phyloP scores from a whole-genome alignment of 441 rosid genomes.

The Gossypium laxum region DNA sequence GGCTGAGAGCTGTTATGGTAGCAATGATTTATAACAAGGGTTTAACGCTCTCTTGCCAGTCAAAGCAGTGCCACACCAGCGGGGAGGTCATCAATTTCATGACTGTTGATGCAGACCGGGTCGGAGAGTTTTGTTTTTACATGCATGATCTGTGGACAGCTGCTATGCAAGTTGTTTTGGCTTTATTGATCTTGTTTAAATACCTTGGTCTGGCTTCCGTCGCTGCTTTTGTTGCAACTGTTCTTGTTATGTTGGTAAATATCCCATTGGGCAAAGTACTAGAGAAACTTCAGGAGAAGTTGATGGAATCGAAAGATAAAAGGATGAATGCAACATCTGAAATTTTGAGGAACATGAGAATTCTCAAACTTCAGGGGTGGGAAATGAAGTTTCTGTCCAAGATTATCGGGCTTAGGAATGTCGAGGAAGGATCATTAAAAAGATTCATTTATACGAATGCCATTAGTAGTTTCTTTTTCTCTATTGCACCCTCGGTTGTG shows the following conservation, averaged over 20 bases:
- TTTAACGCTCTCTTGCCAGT: conserved; percentile 34
- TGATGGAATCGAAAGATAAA: conserved; percentile 35
- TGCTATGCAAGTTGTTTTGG: conserved; percentile 38
- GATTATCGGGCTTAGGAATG: conserved; percentile 28
- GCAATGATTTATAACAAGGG: conserved; percentile 43
- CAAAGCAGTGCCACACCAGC: conserved; percentile 34
- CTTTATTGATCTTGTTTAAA: conserved; percentile 38
- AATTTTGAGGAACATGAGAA: conserved; percentile 35
- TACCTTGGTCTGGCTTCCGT: conserved; percentile 40
- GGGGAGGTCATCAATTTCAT: conserved; percentile 48
- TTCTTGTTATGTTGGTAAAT: conserved; percentile 31
- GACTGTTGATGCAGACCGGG: conserved; percentile 45
- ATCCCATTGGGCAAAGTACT: conserved; percentile 39
- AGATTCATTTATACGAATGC: conserved; percentile 27
- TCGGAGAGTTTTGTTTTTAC: conserved; percentile 35
- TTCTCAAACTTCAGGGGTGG: conserved; percentile 45
- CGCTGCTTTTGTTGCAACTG: conserved; percentile 32
- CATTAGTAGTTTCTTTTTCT: conserved; percentile 30
- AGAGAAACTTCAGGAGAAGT: conserved; percentile 36
- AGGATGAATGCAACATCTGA: conserved; percentile 36
- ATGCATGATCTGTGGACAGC: conserved; percentile 55
- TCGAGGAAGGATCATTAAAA: conserved; percentile 34
- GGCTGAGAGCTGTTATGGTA: conserved; percentile 32
- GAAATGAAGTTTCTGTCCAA: conserved; percentile 38
- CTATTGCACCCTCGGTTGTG: conserved; percentile 38